Conservation (phyloP, 2,329 filamentous ascomycete genomes). For the Huntiella omanensis region DNA sequence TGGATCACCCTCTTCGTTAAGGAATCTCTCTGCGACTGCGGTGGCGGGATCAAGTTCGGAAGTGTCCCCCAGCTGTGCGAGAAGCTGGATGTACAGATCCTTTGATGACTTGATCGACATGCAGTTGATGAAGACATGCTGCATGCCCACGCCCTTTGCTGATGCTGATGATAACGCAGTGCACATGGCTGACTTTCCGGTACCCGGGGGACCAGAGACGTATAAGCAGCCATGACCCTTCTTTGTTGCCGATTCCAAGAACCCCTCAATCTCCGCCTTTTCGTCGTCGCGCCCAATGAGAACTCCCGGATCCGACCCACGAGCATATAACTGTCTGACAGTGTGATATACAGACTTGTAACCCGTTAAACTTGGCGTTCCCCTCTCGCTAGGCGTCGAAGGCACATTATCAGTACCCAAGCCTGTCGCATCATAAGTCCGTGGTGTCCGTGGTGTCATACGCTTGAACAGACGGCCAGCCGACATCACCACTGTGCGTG, state of each 20-base stretch:
- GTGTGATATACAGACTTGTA: constrained; percentile 57
- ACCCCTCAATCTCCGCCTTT: constrained; percentile 44
- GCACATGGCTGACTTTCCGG: constrained; percentile 90
- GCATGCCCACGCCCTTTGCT: constrained; percentile 32
- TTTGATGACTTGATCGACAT: constrained; percentile 85
- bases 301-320: constrained; percentile 54
- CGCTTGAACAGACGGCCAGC: constrained; percentile 58
- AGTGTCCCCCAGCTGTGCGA: constrained; percentile 47
- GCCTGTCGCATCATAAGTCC: not conserved
- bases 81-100: constrained; percentile 65
- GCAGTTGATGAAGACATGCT: constrained; percentile 75
- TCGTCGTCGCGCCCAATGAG: constrained; percentile 61
- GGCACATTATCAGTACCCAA: not conserved
- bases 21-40: constrained; percentile 8
- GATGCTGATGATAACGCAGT: constrained; percentile 53
- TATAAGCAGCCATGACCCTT: constrained; percentile 67
- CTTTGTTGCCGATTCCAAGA: constrained; percentile 40
- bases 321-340: constrained; percentile 71
- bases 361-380: not conserved
- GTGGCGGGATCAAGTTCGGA: constrained; percentile 16
- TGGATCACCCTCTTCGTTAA: constrained; percentile 22
- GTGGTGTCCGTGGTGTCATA: constrained; percentile 55
- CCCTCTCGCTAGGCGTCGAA: constrained; percentile 2
- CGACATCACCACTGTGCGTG: constrained; percentile 66
- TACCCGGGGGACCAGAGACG: constrained; percentile 86